Evolutionary conservation across 441 rosid species (phyloP).

Genomic region (Dalechampia spathulata): DNA sequence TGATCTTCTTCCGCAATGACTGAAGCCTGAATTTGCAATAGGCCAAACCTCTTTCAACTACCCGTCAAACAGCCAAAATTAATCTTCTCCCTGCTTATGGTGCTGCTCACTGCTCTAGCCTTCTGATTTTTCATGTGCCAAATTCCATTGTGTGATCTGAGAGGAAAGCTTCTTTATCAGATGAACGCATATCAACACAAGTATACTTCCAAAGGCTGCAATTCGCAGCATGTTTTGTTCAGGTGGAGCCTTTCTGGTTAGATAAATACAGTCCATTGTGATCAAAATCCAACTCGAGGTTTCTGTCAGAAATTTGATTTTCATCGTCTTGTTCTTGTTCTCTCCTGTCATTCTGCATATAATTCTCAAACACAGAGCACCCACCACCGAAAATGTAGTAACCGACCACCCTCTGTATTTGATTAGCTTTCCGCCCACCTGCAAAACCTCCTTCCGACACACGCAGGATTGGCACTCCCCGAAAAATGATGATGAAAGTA

Average conservation of each 20-base stretch:
- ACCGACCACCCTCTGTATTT: conserved; percentile 53
- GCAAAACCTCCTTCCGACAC: conserved; percentile 49
- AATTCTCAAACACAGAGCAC: conserved; percentile 47
- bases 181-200: conserved; percentile 44
- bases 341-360: conserved; percentile 30
- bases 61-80: too few species aligned
- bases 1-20: not conserved
- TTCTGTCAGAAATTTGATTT: conserved; percentile 27
- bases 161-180: conserved; percentile 30
- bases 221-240: conserved; percentile 29
- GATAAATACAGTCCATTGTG: conserved; percentile 41
- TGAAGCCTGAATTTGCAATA: not conserved
- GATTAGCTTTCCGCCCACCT: conserved; percentile 61
- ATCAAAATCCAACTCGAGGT: conserved; percentile 39
- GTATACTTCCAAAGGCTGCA: conserved; percentile 35
- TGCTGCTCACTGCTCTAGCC: not conserved
- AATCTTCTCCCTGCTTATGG: too few species aligned
- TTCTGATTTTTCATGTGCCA: conserved; percentile 5
- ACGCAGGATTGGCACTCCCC: conserved; percentile 67
- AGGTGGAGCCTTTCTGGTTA: conserved; percentile 35
- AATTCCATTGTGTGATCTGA: conserved; percentile 13
- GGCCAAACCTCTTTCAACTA: not conserved
- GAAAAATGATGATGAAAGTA: conserved; percentile 51
- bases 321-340: conserved; percentile 15
- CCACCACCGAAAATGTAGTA: conserved; percentile 54